phyloP scores from a whole-genome alignment of 148 eudicot species.

The Bassia scoparia region DNA sequence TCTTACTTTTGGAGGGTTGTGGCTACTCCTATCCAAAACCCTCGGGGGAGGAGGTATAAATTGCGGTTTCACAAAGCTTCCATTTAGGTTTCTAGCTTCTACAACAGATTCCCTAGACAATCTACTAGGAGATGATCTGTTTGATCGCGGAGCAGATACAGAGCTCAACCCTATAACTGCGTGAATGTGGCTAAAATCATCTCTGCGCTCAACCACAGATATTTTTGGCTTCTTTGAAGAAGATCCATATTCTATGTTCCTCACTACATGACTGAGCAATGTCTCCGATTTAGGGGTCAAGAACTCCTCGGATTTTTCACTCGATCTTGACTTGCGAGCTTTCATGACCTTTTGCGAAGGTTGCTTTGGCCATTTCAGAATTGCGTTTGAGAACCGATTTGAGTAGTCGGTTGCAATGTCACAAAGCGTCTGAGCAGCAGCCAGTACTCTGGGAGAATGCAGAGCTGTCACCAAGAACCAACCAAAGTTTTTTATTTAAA shows the following conservation, averaged over 20 bases:
- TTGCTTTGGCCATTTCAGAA: constrained; percentile 51
- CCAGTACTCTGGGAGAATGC: constrained; percentile 47
- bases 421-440: constrained; percentile 74
- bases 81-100: constrained; percentile 37
- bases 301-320: constrained; percentile 40
- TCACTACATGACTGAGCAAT: constrained; percentile 19
- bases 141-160: constrained; percentile 59
- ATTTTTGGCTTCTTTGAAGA: constrained; percentile 58
- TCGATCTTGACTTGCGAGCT: constrained; percentile 56
- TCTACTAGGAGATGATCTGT: constrained; percentile 54
- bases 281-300: constrained; percentile 36
- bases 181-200: constrained; percentile 33
- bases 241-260: constrained; percentile 28
- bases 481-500: background rate
- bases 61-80: constrained; percentile 36
- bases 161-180: constrained; percentile 35
- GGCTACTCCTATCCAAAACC: constrained; percentile 42
- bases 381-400: constrained; percentile 35
- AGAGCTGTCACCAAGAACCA: constrained; percentile 39
- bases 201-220: constrained; percentile 35
- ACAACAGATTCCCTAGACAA: constrained; percentile 35
- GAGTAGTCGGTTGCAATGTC: constrained; percentile 43
- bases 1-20: constrained; percentile 48
- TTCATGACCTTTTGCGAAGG: constrained; percentile 63
- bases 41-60: constrained; percentile 41